Conservation (phyloP, 2,329 filamentous ascomycete genomes). For the Aureobasidium sp. region DNA sequence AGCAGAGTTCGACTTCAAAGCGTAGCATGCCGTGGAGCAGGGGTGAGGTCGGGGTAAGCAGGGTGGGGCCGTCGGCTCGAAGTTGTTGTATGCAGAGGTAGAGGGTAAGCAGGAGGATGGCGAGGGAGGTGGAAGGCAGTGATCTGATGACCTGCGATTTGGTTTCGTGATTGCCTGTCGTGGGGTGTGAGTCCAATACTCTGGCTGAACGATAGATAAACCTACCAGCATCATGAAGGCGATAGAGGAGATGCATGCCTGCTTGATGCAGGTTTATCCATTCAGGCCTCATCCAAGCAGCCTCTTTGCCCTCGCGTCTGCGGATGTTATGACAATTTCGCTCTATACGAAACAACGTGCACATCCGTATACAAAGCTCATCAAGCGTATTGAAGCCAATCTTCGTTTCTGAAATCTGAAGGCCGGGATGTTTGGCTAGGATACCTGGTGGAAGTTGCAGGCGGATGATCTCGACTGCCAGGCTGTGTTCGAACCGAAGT, state of each 20-base stretch:
- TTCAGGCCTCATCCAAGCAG: constrained; percentile 27
- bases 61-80: constrained; percentile 26
- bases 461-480: constrained; percentile 23
- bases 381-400: constrained; percentile 20
- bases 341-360: constrained; percentile 20
- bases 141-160: constrained; percentile 22
- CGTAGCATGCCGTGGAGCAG: constrained; percentile 15
- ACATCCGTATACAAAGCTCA: constrained; percentile 20
- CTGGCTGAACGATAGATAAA: not conserved
- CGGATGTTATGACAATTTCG: constrained; percentile 26
- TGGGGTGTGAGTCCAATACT: not conserved
- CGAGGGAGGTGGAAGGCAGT: constrained; percentile 26
- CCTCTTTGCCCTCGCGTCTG: constrained; percentile 21
- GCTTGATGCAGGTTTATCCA: constrained; percentile 27
- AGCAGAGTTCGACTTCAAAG: constrained; percentile 28
- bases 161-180: constrained; percentile 8
- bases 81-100: constrained; percentile 26
- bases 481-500: constrained; percentile 24
- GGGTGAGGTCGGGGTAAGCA: constrained; percentile 19
- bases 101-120: constrained; percentile 28
- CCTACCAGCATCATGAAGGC: constrained; percentile 23
- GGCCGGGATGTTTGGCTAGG: constrained; percentile 22
- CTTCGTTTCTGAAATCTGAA: not conserved
- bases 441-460: constrained; percentile 16
- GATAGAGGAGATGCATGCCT: constrained; percentile 28